phyloP scores from a whole-genome alignment of 192 early-diverging fungal genomes.

The Rhizophagus clarus region DNA sequence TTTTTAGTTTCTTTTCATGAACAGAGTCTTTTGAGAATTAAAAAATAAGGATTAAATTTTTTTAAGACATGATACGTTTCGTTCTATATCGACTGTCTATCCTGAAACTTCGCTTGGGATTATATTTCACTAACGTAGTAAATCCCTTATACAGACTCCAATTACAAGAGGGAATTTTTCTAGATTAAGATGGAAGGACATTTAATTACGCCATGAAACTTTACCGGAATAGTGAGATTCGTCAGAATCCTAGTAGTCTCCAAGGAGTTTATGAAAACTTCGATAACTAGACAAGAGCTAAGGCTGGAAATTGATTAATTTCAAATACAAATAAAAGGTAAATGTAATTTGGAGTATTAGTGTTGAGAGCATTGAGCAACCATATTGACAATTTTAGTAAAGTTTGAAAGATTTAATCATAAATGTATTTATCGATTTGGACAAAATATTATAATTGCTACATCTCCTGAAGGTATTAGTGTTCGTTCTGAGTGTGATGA shows the following conservation, averaged over 20 bases:
- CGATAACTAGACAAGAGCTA: neutral
- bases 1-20: neutral
- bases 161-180: constrained; percentile 12
- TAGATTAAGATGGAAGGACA: constrained; percentile 22
- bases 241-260: neutral
- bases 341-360: neutral
- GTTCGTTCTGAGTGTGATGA: too few relatives aligned
- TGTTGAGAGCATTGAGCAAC: neutral
- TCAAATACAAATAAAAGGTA: neutral
- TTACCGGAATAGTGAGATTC: constrained; percentile 13
- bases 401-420: neutral
- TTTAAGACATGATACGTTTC: constrained; percentile 15
- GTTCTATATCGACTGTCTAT: neutral
- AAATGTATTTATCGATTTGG: neutral
- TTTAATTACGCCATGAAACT: constrained; percentile 16
- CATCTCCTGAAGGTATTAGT: too few relatives aligned
- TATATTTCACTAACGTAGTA: constrained; percentile 5
- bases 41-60: neutral
- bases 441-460: too few relatives aligned
- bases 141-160: neutral
- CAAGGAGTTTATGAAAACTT: too few relatives aligned
- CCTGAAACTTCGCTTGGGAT: constrained; percentile 20
- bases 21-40: neutral
- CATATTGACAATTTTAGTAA: neutral
- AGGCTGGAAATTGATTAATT: neutral